Evolutionary conservation across 257 asterid species (phyloP).

Genomic region (Salvia splendens): DNA sequence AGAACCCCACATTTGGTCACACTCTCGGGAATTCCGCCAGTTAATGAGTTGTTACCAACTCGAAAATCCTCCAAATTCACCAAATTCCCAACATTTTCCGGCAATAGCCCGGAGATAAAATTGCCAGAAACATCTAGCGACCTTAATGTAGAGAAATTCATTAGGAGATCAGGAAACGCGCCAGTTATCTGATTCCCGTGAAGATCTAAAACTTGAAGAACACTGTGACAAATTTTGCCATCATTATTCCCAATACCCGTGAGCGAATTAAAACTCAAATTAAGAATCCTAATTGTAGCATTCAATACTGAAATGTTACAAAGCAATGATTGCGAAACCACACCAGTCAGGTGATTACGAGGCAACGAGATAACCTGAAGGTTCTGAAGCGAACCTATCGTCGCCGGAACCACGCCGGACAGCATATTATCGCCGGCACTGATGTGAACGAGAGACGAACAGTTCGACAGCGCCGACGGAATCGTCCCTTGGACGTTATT

Average conservation of each 20-base stretch:
- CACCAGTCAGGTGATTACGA: conserved; percentile 60
- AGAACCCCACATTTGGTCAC: conserved; percentile 45
- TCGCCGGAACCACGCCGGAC: conserved; percentile 72
- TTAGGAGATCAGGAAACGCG: conserved; percentile 52
- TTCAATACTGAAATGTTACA: conserved; percentile 51
- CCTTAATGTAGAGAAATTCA: conserved; percentile 48
- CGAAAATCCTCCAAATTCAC: conserved; percentile 53
- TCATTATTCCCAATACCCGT: conserved; percentile 55
- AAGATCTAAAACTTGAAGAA: conserved; percentile 59
- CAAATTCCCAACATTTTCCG: conserved; percentile 51
- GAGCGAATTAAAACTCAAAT: conserved; percentile 70
- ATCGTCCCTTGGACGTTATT: conserved; percentile 64
- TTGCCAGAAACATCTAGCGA: conserved; percentile 67
- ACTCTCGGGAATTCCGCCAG: conserved; percentile 52
- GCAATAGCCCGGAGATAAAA: conserved; percentile 55
- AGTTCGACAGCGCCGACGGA: conserved; percentile 76
- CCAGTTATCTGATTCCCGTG: conserved; percentile 75
- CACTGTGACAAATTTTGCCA: conserved; percentile 47
- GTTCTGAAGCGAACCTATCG: conserved; percentile 47
- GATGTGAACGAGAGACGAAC: conserved; percentile 64
- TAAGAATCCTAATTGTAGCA: conserved; percentile 59
- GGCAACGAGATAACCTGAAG: conserved; percentile 67
- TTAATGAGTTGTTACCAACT: conserved; percentile 62
- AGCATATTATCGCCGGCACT: conserved; percentile 65
- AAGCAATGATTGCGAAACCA: conserved; percentile 55